Base-by-base conservation (phyloP, 2,329 filamentous ascomycete species). In the Periconia sp. region DNA sequence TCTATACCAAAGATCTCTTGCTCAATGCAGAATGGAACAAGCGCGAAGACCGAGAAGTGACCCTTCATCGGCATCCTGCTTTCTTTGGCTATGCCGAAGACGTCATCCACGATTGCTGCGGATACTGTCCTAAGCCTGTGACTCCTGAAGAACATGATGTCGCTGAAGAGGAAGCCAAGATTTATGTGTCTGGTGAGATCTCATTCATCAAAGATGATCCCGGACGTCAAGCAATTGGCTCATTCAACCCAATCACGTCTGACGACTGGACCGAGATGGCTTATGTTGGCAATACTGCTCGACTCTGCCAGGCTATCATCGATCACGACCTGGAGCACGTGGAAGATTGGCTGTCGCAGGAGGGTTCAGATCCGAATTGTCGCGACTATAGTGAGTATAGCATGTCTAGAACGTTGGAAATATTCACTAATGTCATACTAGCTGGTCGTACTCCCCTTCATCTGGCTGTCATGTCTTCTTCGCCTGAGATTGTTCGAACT, bases 261-360 rank as follows among this genome's bases (percentile, higher is more conserved):
- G 79, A 89, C 36, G 89, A 94, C 61, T 95, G 89, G 88, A 94
- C 89, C 1, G 88, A 92, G 52, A 94, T 95, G 89, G 89, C 89
- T 0, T 95, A 95, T 54, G 79, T 95, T 24, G 88, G 89, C 9
- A 88, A 91, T 53, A 92, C 88, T 1, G 84, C 83, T 25, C 77
- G 81, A 12, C 77, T 95, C 2, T 95, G 88, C 59, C 86, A 91
- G 60, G 89, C 88, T 1, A 95, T 95, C 43, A 83, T 92, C 4
- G 84, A 91, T 54, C 76, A 80, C 2, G 85, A 95, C 65, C 55
- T 86, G 3, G 84, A 88, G 25, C 79, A 83, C 49, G 86, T 95
- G 3, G 69, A 82, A 54, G 81, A 84, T 52, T 95, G 88, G 85
- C 70, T 81, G 9, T 76, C 75, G 4, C 82, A 87, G 57, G 84